phyloP scores from a whole-genome alignment of 306 rosid species.

The Fragaria iinumae region DNA sequence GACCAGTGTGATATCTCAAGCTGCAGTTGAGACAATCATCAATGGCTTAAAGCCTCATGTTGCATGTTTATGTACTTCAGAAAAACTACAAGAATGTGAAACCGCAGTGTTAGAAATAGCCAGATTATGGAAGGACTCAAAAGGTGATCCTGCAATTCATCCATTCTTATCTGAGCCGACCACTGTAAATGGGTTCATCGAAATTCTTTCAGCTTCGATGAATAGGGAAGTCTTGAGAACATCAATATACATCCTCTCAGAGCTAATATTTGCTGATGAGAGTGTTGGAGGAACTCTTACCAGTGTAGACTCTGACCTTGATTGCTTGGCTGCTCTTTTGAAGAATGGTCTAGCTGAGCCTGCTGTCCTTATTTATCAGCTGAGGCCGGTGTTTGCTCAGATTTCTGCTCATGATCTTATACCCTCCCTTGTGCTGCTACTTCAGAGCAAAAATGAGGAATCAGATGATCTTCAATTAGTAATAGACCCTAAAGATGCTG shows the following conservation, averaged over 20 bases:
- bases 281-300: conserved; percentile 68
- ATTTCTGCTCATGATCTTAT: conserved; percentile 67
- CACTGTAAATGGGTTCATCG: conserved; percentile 70
- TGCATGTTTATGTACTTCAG: conserved; percentile 74
- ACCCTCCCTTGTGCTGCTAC: conserved; percentile 59
- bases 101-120: conserved; percentile 65
- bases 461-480: conserved; percentile 56
- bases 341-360: conserved; percentile 81
- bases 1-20: conserved; percentile 80
- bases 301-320: conserved; percentile 83
- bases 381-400: conserved; percentile 65
- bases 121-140: conserved; percentile 76
- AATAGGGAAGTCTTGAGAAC: conserved; percentile 68
- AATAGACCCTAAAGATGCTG: conserved; percentile 74
- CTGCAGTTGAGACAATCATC: conserved; percentile 66
- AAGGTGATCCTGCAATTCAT: conserved; percentile 62
- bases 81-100: conserved; percentile 73
- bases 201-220: conserved; percentile 73
- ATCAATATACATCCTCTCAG: conserved; percentile 71
- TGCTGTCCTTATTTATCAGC: conserved; percentile 72
- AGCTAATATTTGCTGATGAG: conserved; percentile 60
- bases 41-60: conserved; percentile 64
- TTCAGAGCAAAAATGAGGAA: conserved; percentile 52
- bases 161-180: conserved; percentile 69
- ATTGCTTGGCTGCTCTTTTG: conserved; percentile 72